Conservation (phyloP, 2,329 filamentous ascomycete genomes). For the Chalara sp. region DNA sequence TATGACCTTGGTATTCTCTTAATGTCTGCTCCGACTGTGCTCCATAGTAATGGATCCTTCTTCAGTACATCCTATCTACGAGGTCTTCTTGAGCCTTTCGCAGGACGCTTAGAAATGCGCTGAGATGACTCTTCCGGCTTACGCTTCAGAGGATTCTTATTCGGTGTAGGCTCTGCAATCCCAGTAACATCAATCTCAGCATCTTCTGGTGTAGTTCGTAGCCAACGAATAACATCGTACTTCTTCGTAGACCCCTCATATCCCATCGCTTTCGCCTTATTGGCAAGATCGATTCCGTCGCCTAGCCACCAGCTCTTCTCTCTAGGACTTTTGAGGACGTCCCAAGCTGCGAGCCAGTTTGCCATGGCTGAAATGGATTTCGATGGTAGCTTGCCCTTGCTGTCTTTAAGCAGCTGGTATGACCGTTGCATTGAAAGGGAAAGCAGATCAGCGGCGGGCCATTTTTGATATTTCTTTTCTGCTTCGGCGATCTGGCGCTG, state of each 20-base stretch:
- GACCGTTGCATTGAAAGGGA: conserved; percentile 9
- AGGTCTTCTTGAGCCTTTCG: conserved; percentile 10
- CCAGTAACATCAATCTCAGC: conserved; percentile 4
- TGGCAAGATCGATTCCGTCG: conserved; percentile 13
- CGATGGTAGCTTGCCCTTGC: conserved; percentile 9
- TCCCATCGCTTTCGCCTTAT: conserved; percentile 12
- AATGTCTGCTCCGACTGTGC: neutral
- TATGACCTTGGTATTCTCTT: too few species aligned
- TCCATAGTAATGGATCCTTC: neutral
- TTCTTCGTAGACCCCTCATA: conserved; percentile 10
- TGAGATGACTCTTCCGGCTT: neutral
- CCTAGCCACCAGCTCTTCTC: conserved; percentile 14
- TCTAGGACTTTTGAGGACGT: conserved; percentile 10
- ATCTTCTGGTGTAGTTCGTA: conserved; percentile 7
- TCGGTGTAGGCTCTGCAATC: conserved; percentile 10
- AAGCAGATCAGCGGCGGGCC: conserved; percentile 3
- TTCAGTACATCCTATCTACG: neutral
- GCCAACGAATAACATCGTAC: conserved; percentile 11
- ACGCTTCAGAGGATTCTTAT: conserved; percentile 4
- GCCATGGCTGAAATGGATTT: conserved; percentile 4
- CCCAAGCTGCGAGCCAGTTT: conserved; percentile 11
- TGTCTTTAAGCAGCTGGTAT: conserved; percentile 12
- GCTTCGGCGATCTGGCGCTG: conserved; percentile 5
- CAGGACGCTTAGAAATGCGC: conserved; percentile 6
- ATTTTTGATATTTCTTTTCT: conserved; percentile 3